Percentiles rank a stretch among this genome's conserved stretches.
phyloP scores from a whole-genome alignment of 2,329 filamentous ascomycete species.

The Sporothrix inflata region DNA sequence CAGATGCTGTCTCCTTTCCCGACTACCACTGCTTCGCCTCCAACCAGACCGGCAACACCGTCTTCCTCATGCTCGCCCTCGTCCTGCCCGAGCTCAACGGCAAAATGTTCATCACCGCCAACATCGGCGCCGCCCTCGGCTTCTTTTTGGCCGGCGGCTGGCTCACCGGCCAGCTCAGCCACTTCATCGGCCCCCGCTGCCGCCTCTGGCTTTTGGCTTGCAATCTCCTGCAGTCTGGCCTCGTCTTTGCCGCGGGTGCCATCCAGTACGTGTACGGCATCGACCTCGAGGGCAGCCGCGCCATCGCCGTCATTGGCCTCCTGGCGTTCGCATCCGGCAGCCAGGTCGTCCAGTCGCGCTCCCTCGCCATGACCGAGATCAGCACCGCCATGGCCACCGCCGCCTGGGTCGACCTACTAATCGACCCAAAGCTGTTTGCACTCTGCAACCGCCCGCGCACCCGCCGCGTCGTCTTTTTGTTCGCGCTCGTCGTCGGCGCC shows the following conservation, averaged over 20 bases:
- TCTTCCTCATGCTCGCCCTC: constrained; percentile 59
- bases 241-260: constrained; percentile 58
- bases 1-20: constrained; percentile 58
- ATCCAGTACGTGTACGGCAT: constrained; percentile 51
- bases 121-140: constrained; percentile 59
- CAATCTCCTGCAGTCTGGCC: constrained; percentile 57
- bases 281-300: constrained; percentile 42
- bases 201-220: constrained; percentile 58
- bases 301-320: constrained; percentile 52
- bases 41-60: constrained; percentile 68
- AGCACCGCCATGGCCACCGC: constrained; percentile 68
- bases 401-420: constrained; percentile 62
- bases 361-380: constrained; percentile 62
- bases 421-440: constrained; percentile 55
- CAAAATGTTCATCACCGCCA: constrained; percentile 55
- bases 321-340: constrained; percentile 60
- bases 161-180: constrained; percentile 60
- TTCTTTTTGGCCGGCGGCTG: constrained; percentile 60
- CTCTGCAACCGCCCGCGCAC: constrained; percentile 54
- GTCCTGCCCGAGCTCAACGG: constrained; percentile 52
- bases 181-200: constrained; percentile 54
- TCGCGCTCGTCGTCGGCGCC: constrained; percentile 51
- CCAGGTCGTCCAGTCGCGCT: constrained; percentile 61
- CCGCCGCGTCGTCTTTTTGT: constrained; percentile 54
- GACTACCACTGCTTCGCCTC: constrained; percentile 66